Base-by-base conservation (phyloP, 2,329 filamentous ascomycete species). In the Penicillium brasilianum region DNA sequence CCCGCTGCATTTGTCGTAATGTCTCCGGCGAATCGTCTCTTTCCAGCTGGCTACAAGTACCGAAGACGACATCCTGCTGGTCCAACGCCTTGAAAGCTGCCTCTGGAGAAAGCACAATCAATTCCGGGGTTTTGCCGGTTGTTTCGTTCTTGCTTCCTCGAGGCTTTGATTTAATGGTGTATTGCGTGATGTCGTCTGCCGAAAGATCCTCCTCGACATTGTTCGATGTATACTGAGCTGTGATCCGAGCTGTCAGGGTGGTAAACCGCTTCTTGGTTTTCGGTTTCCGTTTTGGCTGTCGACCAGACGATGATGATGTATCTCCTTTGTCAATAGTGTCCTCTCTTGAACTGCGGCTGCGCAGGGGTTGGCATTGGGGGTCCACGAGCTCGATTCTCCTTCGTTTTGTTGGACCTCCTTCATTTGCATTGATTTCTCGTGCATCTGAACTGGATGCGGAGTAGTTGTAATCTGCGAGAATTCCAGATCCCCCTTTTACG, bases 11-110 rank as follows among this genome's bases (percentile, higher is more conserved):
- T 49, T 75, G 71, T 60, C 61, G 67, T 39, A 72, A 60, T 25
- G 88, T 83, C 0, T 84, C 85, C 0, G 90, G 90, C 0, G 90
- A 91, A 37, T 92, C 87, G 59, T 92, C 90, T 57, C 84, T 80
- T 14, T 88, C 89, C 25, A 96, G 78, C 73, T 96, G 92, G 73
- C 92, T 96, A 1, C 90, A 93, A 0, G 92, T 95, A 1, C 92
- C 92, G 76, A 96, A 96, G 0, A 96, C 78, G 71, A 93, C 91
- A 61, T 93, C 87, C 72, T 95, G 92, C 1, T 84, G 81, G 3
- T 85, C 82, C 14, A 90, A 84, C 66, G 89, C 84, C 55, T 85
- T 85, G 46, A 89, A 76, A 1, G 91, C 92, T 25, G 89, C 85
- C 51, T 80, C 81, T 0, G 92, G 92, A 0, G 90, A 91, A 11